These are phyloP conservation scores for Aureobasidium sp. DNA, from an alignment of 2,329 filamentous ascomycete species.

Conservation along the genomic window DNA sequence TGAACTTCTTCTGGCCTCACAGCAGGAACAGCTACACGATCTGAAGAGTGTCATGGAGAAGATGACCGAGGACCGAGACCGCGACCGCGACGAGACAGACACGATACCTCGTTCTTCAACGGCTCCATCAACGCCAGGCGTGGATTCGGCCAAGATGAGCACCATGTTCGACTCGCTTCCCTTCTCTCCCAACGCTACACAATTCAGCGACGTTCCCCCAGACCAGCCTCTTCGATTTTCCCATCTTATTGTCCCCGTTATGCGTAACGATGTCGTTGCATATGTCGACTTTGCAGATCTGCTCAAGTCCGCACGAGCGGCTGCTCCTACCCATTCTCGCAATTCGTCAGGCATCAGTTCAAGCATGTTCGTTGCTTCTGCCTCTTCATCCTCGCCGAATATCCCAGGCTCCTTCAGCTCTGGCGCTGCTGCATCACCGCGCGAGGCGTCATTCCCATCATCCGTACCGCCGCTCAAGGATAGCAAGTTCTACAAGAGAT, in stretches of 20 bases:
- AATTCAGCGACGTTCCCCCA: slow-evolving; percentile 46
- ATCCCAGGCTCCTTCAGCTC: slow-evolving; percentile 35
- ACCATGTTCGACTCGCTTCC: slow-evolving; percentile 53
- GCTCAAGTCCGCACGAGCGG: slow-evolving; percentile 54
- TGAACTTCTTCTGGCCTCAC: slow-evolving; percentile 73
- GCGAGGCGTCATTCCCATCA: slow-evolving; percentile 22
- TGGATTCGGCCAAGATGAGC: slow-evolving; percentile 45
- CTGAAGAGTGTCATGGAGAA: slow-evolving; percentile 89
- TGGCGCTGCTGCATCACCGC: slow-evolving; percentile 25
- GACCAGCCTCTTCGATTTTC: slow-evolving; percentile 65
- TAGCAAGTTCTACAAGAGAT: slow-evolving; percentile 87
- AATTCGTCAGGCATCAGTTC: slow-evolving; percentile 53
- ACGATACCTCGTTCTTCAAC: slow-evolving; percentile 50
- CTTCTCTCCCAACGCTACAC: slow-evolving; percentile 40
- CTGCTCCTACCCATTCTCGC: slow-evolving; percentile 50
- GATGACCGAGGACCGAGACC: slow-evolving; percentile 66
- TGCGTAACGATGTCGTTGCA: slow-evolving; percentile 69
- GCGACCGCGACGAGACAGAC: slow-evolving; percentile 59
- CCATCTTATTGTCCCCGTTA: slow-evolving; percentile 71
- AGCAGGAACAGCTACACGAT: slow-evolving; percentile 87
- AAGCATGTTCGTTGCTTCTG: slow-evolving; percentile 24
- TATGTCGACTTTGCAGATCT: slow-evolving; percentile 82
- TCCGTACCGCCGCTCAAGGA: slow-evolving; percentile 64
- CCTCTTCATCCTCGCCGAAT: slow-evolving; percentile 28
- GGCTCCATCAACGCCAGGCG: slow-evolving; percentile 71